Percentiles rank a stretch among this genome's conserved stretches.
phyloP scores from a whole-genome alignment of 805 yeast genomes.

The Candida succiphila region DNA sequence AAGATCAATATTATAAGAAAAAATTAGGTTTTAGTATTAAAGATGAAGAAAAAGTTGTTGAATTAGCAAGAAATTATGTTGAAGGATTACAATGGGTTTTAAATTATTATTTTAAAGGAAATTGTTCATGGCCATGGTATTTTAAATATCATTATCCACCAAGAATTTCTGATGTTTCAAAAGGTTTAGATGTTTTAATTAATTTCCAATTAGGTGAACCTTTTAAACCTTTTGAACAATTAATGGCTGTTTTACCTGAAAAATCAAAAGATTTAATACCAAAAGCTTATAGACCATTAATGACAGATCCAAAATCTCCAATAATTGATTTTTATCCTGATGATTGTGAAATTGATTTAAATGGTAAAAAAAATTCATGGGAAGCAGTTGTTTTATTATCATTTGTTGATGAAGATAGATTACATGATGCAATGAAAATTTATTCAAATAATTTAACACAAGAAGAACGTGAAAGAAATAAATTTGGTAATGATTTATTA shows the following conservation, averaged over 20 bases:
- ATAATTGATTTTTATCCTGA: conserved; percentile 88
- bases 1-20: conserved; percentile 72
- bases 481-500: conserved; percentile 58
- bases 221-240: conserved; percentile 83
- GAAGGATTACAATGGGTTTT: conserved; percentile 98
- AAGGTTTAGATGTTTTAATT: conserved; percentile 59
- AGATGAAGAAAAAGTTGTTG: conserved; percentile 49
- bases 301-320: conserved; percentile 72
- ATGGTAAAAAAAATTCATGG: conserved; percentile 92
- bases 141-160: conserved; percentile 89
- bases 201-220: conserved; percentile 63
- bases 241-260: conserved; percentile 93
- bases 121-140: conserved; percentile 95
- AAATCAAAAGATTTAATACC: conserved; percentile 86
- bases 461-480: conserved; percentile 67
- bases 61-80: conserved; percentile 67
- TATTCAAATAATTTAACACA: conserved; percentile 49
- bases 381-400: conserved; percentile 88
- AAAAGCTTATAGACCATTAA: conserved; percentile 65
- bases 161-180: conserved; percentile 75
- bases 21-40: conserved; percentile 63
- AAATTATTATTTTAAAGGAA: conserved; percentile 81
- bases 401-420: conserved; percentile 73
- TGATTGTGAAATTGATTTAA: conserved; percentile 85
- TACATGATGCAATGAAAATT: conserved; percentile 65